Conservation (phyloP, 306 rosid genomes). For the Quercus berberidifolia region DNA sequence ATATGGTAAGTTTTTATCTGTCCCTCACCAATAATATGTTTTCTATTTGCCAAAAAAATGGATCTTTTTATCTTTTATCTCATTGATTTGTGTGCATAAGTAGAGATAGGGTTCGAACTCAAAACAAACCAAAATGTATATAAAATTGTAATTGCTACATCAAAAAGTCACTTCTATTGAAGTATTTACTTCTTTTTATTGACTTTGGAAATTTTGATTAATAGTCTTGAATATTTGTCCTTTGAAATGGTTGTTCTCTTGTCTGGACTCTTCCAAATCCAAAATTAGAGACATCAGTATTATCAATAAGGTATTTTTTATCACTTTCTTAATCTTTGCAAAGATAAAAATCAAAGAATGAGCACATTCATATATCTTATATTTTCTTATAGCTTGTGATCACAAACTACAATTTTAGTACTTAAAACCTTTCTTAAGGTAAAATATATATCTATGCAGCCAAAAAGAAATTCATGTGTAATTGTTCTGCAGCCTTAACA, state of each 20-base stretch:
- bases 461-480: neutral
- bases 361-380: neutral
- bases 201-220: neutral
- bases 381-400: neutral
- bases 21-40: neutral
- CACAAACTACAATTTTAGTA: no score
- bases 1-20: constrained; percentile 37
- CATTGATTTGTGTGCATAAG: neutral
- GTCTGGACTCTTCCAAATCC: constrained; percentile 60
- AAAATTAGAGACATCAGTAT: constrained; percentile 53
- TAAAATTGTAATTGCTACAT: neutral
- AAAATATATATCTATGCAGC: no score
- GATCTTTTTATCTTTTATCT: neutral
- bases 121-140: neutral
- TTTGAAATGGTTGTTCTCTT: constrained; percentile 69
- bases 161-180: neutral
- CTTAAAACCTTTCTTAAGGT: no score
- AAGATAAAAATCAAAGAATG: neutral
- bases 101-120: no score
- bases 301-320: constrained; percentile 47
- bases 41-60: neutral
- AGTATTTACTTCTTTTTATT: neutral
- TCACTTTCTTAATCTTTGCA: neutral
- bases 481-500: constrained; percentile 42
- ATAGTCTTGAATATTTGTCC: constrained; percentile 56